Evolutionary conservation across 1,284 basidiomycete species (phyloP).

Genomic region (Leccinum solheimii): DNA sequence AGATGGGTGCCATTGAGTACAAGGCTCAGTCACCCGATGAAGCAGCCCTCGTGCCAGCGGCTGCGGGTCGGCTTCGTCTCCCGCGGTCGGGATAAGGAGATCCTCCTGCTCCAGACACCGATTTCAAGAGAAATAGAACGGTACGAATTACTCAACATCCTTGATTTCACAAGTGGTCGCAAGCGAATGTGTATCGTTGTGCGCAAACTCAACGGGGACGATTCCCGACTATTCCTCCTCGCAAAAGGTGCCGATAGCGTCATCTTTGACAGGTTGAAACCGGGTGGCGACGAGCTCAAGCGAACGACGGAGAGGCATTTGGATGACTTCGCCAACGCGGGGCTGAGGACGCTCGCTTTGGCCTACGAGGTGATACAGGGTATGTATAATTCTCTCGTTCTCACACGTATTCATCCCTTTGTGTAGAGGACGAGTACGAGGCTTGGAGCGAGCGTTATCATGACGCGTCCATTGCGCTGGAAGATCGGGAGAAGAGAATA

Average conservation of each 20-base stretch:
- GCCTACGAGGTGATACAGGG: conserved; percentile 84
- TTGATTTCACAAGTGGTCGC: conserved; percentile 93
- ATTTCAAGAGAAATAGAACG: conserved; percentile 71
- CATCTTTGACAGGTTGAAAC: conserved; percentile 87
- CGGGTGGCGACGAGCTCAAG: conserved; percentile 68
- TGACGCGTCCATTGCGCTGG: conserved; percentile 76
- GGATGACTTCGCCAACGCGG: conserved; percentile 86
- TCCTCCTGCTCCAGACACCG: conserved; percentile 82
- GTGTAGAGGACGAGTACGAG: conserved; percentile 71
- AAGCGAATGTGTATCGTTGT: conserved; percentile 97
- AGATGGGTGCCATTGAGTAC: conserved; percentile 80
- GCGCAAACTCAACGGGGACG: conserved; percentile 30
- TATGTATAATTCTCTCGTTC: conserved; percentile 35
- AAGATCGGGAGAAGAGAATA: conserved; percentile 79
- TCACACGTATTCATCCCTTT: conserved; percentile 4
- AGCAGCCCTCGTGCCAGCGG: conserved; percentile 94
- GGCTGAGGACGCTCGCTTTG: conserved; percentile 89
- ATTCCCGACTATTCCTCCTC: conserved; percentile 53
- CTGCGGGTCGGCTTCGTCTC: conserved; percentile 95
- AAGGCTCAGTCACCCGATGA: conserved; percentile 98
- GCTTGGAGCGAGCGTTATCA: conserved; percentile 83
- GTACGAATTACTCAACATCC: conserved; percentile 90
- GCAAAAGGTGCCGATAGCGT: conserved; percentile 92
- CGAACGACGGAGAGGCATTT: conserved; percentile 80
- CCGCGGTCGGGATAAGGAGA: conserved; percentile 81